These are phyloP conservation scores for Pythium periplocum DNA, from an alignment of 352 stramenopile genomes.

Conservation along the genomic window DNA sequence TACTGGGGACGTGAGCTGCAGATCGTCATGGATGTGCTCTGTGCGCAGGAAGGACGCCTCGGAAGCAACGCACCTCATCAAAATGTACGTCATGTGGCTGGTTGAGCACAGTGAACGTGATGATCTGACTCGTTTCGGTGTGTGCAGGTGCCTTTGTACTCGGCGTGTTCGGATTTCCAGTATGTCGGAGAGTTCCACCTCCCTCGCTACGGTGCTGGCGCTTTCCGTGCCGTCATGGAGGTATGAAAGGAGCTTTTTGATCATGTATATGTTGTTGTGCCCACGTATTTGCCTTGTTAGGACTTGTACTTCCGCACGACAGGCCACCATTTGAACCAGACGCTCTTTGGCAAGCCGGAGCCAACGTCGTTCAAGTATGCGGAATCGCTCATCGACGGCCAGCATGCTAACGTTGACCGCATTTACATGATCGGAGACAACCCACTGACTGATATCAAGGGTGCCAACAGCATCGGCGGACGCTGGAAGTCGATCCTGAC, in stretches of 20 bases:
- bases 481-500: constrained; percentile 84
- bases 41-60: constrained; percentile 46
- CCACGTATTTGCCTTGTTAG: constrained; percentile 7
- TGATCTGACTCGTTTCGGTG: background rate
- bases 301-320: constrained; percentile 78
- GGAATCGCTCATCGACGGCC: constrained; percentile 67
- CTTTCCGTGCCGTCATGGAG: constrained; percentile 76
- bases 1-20: constrained; percentile 76
- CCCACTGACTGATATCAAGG: constrained; percentile 75
- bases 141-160: constrained; percentile 66
- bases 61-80: constrained; percentile 42
- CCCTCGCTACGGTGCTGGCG: constrained; percentile 72
- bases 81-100: constrained; percentile 14
- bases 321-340: constrained; percentile 67
- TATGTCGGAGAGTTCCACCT: constrained; percentile 85
- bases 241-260: background rate
- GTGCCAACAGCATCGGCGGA: constrained; percentile 62
- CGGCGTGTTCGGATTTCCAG: constrained; percentile 84
- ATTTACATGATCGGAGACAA: constrained; percentile 90
- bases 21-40: constrained; percentile 72
- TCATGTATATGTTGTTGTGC: background rate
- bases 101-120: no score
- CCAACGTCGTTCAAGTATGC: constrained; percentile 68
- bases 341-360: constrained; percentile 77
- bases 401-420: constrained; percentile 54